phyloP scores from a whole-genome alignment of 78 protist genomes.

The Mantamonas sphyraenae region DNA sequence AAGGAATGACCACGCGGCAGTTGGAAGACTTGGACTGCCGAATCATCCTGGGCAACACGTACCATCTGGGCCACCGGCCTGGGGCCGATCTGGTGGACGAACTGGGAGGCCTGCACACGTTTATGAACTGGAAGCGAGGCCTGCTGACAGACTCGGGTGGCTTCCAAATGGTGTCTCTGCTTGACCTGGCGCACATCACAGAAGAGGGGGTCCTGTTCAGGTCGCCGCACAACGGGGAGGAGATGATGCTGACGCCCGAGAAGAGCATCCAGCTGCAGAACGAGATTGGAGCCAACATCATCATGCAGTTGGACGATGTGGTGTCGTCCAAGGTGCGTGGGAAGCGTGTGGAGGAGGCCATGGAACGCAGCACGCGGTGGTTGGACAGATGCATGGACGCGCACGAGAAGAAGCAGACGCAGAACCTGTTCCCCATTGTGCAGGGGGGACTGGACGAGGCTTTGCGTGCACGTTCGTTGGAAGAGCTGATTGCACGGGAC shows the following conservation, averaged over 20 bases:
- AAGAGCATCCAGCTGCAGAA: constrained; percentile 79
- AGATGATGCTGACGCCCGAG: constrained; percentile 92
- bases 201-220: constrained; percentile 89
- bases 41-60: constrained; percentile 87
- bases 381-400: constrained; percentile 89
- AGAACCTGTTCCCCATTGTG: constrained; percentile 84
- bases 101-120: constrained; percentile 84
- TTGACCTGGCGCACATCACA: constrained; percentile 71
- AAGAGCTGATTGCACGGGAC: constrained; percentile 58
- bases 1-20: constrained; percentile 74
- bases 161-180: constrained; percentile 89
- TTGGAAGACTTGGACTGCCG: constrained; percentile 32
- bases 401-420: constrained; percentile 46
- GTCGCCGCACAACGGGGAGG: constrained; percentile 84
- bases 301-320: constrained; percentile 75
- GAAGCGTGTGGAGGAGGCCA: constrained; percentile 88
- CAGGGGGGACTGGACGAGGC: constrained; percentile 79
- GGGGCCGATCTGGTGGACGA: constrained; percentile 77
- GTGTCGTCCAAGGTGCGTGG: too few species aligned
- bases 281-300: constrained; percentile 90
- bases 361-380: constrained; percentile 89
- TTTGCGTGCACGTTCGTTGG: constrained; percentile 42
- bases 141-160: constrained; percentile 83
- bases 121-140: constrained; percentile 70
- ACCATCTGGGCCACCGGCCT: constrained; percentile 86